Base-by-base conservation (phyloP, 2,329 filamentous ascomycete species). In the Elsinoe arachidis region DNA sequence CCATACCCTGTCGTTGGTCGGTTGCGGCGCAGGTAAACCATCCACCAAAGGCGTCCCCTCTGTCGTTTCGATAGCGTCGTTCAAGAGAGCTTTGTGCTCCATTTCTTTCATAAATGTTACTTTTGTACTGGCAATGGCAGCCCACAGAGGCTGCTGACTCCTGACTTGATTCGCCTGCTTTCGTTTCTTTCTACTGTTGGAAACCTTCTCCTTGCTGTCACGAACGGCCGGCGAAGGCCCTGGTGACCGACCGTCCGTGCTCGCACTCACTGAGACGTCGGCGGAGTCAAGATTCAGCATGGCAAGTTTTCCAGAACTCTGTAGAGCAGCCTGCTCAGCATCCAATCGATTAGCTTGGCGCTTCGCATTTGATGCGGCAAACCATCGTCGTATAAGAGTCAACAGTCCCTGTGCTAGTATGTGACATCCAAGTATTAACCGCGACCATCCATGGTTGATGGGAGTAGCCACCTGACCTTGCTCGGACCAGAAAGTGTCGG, bases 71-170 rank as follows among this genome's bases (percentile, higher is more conserved):
- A 81, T 83, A 53, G 84, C 86, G 72, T 90, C 87, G 57, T 82
- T 82, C 60, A 86, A 81, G 58, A 85, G 84, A 69, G 88, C 84
- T 63, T 88, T 92, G 69, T 95, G 82, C 73, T 79, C 77, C 70
- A 78, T 80, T 76, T 73, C 91, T 75, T 95, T 93, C 68, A 95
- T 85, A 74, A 96, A 90, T 65, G 93, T 92, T 69, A 96, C 91
- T 78, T 96, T 96, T 68, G 91, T 96, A 74, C 90, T 96, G 54
- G 91, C 91, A 65, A 96, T 81, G 49, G 91, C 91, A 62, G 91
- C 90, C 91, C 91, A 96, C 63, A 96, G 82, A 51, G 91, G 91
- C 74, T 96, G 91, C 68, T 90, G 85, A 70, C 90, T 88, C 71
- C 91, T 81, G 63, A 95, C 90, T 72, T 93, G 88, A 59, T 90